Percentiles rank a stretch among this genome's conserved stretches.
Evolutionary conservation across 768 basidiomycete species (phyloP).

Genomic region (Cubamyces sp.): DNA sequence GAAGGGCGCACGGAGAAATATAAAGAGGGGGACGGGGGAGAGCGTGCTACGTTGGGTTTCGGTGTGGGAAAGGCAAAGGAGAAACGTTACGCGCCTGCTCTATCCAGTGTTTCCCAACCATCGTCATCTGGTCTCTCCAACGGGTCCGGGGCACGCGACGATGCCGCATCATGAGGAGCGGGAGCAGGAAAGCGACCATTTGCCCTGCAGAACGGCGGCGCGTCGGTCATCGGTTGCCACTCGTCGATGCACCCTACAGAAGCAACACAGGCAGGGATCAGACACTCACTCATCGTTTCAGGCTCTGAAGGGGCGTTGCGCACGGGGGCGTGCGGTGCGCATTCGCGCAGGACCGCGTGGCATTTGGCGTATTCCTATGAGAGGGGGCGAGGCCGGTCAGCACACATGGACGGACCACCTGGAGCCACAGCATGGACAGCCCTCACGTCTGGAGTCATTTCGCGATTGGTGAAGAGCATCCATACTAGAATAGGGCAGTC

Average conservation of each 20-base stretch:
- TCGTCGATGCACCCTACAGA: neutral
- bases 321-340: slow-evolving; percentile 60
- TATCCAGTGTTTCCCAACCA: slow-evolving; percentile 79
- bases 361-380: slow-evolving; percentile 75
- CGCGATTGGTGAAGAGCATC: slow-evolving; percentile 80
- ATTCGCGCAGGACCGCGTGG: slow-evolving; percentile 60
- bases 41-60: slow-evolving; percentile 18
- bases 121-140: slow-evolving; percentile 67
- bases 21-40: neutral
- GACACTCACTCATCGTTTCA: slow-evolving; percentile 67
- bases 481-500: slow-evolving; percentile 77
- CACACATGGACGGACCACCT: neutral
- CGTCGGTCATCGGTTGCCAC: slow-evolving; percentile 19
- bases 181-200: slow-evolving; percentile 74
- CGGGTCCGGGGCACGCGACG: slow-evolving; percentile 75
- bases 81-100: slow-evolving; percentile 58
- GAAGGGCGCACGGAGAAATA: slow-evolving; percentile 1
- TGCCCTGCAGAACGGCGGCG: slow-evolving; percentile 49
- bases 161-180: slow-evolving; percentile 85
- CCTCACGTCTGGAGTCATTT: slow-evolving; percentile 67
- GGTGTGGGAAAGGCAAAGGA: neutral
- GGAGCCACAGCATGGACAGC: neutral
- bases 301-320: slow-evolving; percentile 58
- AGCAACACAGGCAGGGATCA: neutral
- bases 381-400: slow-evolving; percentile 13